Conservation (phyloP, 2,329 filamentous ascomycete species). For the Aurifilum marmelostoma region DNA sequence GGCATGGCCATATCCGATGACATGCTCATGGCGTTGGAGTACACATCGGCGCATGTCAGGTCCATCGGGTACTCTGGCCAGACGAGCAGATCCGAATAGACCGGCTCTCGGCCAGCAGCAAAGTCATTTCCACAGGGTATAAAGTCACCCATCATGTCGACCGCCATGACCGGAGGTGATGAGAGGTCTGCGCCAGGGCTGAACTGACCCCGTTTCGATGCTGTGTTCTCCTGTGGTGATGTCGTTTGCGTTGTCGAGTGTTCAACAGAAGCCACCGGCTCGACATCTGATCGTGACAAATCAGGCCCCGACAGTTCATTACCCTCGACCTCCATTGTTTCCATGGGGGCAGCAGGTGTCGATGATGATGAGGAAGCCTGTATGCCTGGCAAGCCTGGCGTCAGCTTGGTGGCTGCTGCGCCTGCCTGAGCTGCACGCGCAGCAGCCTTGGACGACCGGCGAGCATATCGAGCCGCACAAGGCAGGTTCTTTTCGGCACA, state of each 20-base stretch:
- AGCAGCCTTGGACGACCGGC: constrained; percentile 53
- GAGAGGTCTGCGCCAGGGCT: constrained; percentile 40
- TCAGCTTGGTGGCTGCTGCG: constrained; percentile 38
- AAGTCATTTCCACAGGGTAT: constrained; percentile 44
- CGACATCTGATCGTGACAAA: constrained; percentile 33
- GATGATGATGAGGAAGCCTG: constrained; percentile 33
- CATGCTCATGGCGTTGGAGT: constrained; percentile 40
- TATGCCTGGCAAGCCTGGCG: constrained; percentile 33
- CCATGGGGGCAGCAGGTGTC: constrained; percentile 38
- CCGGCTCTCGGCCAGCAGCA: constrained; percentile 38
- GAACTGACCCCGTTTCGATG: constrained; percentile 40
- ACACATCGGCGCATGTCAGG: constrained; percentile 42
- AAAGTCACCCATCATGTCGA: constrained; percentile 48
- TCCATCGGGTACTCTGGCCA: constrained; percentile 51
- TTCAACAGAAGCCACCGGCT: constrained; percentile 39
- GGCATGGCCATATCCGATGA: constrained; percentile 41
- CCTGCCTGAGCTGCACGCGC: constrained; percentile 47
- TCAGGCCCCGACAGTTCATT: constrained; percentile 35
- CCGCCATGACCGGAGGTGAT: constrained; percentile 43
- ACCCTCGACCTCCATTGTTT: constrained; percentile 43
- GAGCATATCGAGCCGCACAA: constrained; percentile 53
- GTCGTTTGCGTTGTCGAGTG: constrained; percentile 39
- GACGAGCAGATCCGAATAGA: constrained; percentile 48
- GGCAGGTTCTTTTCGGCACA: constrained; percentile 53
- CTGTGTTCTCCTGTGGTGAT: constrained; percentile 37